Evolutionary conservation across 116 monocot species (phyloP), one percentile per base, ranked within the genome.

Genomic region (Zostera marina): DNA sequence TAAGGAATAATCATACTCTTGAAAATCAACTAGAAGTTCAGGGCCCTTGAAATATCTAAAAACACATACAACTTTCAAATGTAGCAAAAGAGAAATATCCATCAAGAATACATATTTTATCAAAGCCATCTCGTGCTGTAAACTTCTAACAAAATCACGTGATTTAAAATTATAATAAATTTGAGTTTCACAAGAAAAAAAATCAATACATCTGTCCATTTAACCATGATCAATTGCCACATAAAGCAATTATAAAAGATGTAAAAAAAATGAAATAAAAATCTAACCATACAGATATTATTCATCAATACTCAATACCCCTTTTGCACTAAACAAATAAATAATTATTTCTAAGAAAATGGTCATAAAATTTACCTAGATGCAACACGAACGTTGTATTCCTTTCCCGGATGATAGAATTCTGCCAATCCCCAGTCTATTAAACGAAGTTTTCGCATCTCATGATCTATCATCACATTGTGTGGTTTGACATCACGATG

Each of bases 401-500:
- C 86, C 64, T 84, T 87, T 43, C 78, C 84, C 21, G 87, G 93
- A 79, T 93, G 93, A 70, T 87, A 93, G 60, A 92, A 93, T 44
- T 93, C 93, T 49, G 92, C 92, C 60, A 93, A 74, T 8, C 93
- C 87, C 93, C 93, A 93, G 44, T 87, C 93, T 67, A 93, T 93
- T 10, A 93, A 68, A 20, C 84, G 78, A 75, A 93, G 84, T 64
- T 87, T 87, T n/a, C 77, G 76, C 54, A 81, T 78, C 51, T 87
- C 78, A 41, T 93, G 87, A 63, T 93, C 93, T 53, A 93, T 93
- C 93, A 87, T 93, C 24, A 87, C 81, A 79, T 93, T 87, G 59
- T 83, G 87, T 51, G 93, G 93, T 65, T 87, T 93, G 52, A 93
- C 87, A 79, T 92, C 92, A 66, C 92, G 81, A 39, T 92, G 93